Evolutionary conservation across 768 basidiomycete genomes (phyloP), one percentile per base, ranked within the genome.

Genomic region (Boletus fagicola): DNA sequence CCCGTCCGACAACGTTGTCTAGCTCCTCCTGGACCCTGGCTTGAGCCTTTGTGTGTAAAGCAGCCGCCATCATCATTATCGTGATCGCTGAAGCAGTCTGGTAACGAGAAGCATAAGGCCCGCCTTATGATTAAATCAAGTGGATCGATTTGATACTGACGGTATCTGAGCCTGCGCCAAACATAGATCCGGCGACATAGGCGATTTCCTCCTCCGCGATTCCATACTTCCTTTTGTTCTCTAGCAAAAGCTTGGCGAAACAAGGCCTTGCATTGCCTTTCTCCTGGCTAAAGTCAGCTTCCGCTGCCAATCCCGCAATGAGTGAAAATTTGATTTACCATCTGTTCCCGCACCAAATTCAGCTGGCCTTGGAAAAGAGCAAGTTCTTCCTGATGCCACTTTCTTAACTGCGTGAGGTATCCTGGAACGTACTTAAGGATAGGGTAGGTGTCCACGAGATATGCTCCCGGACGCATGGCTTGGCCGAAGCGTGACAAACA

Each of bases 81-180:
- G 51, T 52, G 12, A 60, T 52, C n/a, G 59, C 40, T 5, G 57
- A 51, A 6, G 59, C 59, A 13, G 59, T 60, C 59, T 60, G 35
- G 9, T 22, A 18, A 49, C 4, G 8, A 28, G 20, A 9, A 13
- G 2, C 1, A 5, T 6, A 2, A n/a, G 35, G 26, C 18, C 5
- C 13, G n/a, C 33, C 22, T 7, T 13, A 33, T 16, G 4, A 40
- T 12, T 22, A 15, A 15, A 15, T 20, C 20, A 24, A 43, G 22
- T 43, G 3, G 22, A 24, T 43, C 22, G 22, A 22, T 24, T 13
- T 22, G 22, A 43, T 22, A 26, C 49, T 18, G 12, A 59, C 58
- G 20, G 58, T 59, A 36, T 59, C 58, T 43, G 58, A 35, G n/a
- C 57, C 59, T 0, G 57, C 59, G 3, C 57, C 57, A 39, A 59